A percentile compares a stretch with the other conserved stretches of the same genome.
These are phyloP conservation scores for Panus rudis DNA, from an alignment of 768 basidiomycete genomes.

Conservation along the genomic window DNA sequence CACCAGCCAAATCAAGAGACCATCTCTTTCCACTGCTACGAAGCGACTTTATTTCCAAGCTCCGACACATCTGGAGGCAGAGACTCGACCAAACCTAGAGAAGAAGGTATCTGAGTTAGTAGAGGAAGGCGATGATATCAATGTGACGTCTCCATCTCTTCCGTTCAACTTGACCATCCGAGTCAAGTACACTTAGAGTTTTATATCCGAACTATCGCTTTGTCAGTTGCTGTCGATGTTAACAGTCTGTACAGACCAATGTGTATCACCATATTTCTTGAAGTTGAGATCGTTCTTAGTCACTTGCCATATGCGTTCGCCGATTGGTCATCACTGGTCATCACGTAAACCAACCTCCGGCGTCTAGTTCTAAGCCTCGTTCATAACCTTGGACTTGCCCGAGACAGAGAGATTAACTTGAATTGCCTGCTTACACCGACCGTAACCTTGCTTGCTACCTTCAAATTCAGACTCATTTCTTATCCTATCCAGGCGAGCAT, in stretches of 20 bases:
- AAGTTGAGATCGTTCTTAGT: neutral
- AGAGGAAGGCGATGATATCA: constrained; percentile 66
- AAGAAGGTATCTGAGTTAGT: constrained; percentile 84
- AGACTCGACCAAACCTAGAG: constrained; percentile 85
- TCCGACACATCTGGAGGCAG: constrained; percentile 83
- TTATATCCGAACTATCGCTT: neutral
- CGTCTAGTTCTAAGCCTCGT: no score
- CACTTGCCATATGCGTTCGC: neutral
- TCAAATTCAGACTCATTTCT: no score
- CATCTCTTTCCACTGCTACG: constrained; percentile 74
- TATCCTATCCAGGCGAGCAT: no score
- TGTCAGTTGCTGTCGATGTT: constrained; percentile 6
- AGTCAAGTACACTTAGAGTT: constrained; percentile 43
- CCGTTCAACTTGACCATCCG: constrained; percentile 79
- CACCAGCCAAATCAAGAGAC: constrained; percentile 90
- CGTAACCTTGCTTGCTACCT: no score
- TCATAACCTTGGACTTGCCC: no score
- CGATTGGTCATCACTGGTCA: no score
- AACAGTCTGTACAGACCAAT: neutral
- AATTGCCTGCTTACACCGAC: no score
- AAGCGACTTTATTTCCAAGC: constrained; percentile 89
- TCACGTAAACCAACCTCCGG: no score
- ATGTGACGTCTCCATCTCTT: constrained; percentile 81
- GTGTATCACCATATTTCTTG: constrained; percentile 1
- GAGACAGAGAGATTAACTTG: no score